Percentiles rank a stretch among this genome's conserved stretches.
phyloP scores from a whole-genome alignment of 768 basidiomycete genomes.

The Phallus indusiatus region DNA sequence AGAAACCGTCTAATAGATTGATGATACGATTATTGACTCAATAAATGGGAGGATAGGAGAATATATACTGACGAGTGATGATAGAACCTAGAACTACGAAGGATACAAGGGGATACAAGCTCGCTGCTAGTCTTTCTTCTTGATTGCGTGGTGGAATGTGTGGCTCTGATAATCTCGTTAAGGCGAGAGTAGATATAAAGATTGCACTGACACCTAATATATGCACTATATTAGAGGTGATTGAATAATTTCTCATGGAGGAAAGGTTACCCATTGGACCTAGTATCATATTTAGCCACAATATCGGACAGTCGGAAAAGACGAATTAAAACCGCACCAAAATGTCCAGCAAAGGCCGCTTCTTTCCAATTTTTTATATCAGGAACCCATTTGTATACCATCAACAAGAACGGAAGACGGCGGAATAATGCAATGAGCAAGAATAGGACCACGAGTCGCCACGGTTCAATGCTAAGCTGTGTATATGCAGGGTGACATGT shows the following conservation, averaged over 20 bases:
- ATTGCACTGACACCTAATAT: slow-evolving; percentile 37
- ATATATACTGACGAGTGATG: slow-evolving; percentile 57
- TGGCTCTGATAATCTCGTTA: slow-evolving; percentile 49
- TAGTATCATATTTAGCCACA: background rate
- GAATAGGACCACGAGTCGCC: slow-evolving; percentile 61
- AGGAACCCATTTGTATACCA: slow-evolving; percentile 76
- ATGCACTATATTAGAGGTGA: background rate
- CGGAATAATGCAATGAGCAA: slow-evolving; percentile 63
- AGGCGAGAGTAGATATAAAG: slow-evolving; percentile 74
- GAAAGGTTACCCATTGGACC: background rate
- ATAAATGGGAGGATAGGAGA: background rate
- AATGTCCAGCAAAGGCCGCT: slow-evolving; percentile 87
- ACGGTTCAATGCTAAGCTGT: slow-evolving; percentile 52
- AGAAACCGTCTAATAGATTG: slow-evolving; percentile 29
- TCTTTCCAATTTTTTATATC: slow-evolving; percentile 80
- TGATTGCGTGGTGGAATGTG: slow-evolving; percentile 53
- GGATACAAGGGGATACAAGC: slow-evolving; percentile 73
- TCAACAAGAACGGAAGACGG: slow-evolving; percentile 68
- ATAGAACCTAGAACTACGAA: slow-evolving; percentile 87
- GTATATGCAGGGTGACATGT: slow-evolving; percentile 17
- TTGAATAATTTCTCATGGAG: background rate
- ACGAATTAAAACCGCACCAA: slow-evolving; percentile 37
- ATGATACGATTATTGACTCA: background rate
- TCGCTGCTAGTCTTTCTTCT: slow-evolving; percentile 61
- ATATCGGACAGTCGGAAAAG: background rate